Base-by-base conservation (phyloP, 139 green algal species). In the Chlorella sp. region DNA sequence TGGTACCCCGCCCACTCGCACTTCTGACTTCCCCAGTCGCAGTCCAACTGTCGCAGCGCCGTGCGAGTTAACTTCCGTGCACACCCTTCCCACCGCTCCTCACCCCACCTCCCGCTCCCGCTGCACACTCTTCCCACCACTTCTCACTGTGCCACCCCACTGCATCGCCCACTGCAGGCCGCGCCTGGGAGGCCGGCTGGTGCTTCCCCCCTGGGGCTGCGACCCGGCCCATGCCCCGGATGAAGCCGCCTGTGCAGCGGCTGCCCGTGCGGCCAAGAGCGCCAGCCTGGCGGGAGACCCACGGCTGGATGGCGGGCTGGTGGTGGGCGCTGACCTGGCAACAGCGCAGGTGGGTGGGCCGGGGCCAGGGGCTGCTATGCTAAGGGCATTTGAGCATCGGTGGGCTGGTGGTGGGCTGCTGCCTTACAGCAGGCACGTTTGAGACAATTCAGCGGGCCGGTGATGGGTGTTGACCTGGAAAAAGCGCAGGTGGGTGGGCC, bases 281-380 rank as follows among this genome's bases (percentile, higher is more conserved):
- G 48, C 48, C 48, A 57, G 48, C 48, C 7, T 16, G 15, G 42
- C 79, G n/a, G 42, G 9, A 32, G 79, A 37, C 3, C 26, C 22
- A 32, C 40, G 34, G 9, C 79, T 85, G 79, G 79, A 81, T 30
- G 64, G 66, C 0, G 66, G 68, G 12, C 37, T 88, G 66, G 12
- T 88, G 22, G 84, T 88, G 37, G 84, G 84, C 3, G 84, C 68
- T 18, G 84, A 88, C 68, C 84, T 88, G 28, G 24, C n/a, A 1
- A 18, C 12, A 3, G 83, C 83, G 22, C 61, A 80, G 83, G 83
- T 87, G 83, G 60, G 34, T 32, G 36, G 22, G 37, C 36, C 15
- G 19, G 36, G 7, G 48, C 0, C 0, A 57, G 36, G 76, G 71
- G 48, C 48, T 57, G 48, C 48, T 57, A n/a, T n/a, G n/a, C n/a